Conservation (phyloP, 1,284 basidiomycete species). For the Coniferiporia sulphurascens region DNA sequence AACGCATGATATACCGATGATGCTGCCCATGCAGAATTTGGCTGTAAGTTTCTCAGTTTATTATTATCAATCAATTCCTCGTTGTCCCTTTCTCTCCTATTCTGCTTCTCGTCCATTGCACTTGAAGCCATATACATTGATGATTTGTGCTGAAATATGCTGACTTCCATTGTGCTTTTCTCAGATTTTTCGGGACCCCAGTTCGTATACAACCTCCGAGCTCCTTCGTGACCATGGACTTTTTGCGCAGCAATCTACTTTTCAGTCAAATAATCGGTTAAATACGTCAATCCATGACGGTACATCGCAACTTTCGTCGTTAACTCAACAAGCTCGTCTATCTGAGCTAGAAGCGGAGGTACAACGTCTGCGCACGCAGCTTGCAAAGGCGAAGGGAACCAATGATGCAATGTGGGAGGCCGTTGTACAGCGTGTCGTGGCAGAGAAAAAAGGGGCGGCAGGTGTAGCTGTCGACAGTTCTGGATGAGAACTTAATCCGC, state of each 20-base stretch:
- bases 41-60: conserved; percentile 11
- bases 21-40: conserved; percentile 47
- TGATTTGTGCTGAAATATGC: neutral
- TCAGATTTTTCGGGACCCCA: conserved; percentile 13
- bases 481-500: neutral
- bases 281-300: neutral
- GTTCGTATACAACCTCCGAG: conserved; percentile 44
- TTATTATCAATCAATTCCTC: conserved; percentile 27
- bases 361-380: conserved; percentile 53
- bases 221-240: conserved; percentile 56
- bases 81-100: conserved; percentile 19
- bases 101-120: conserved; percentile 6
- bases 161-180: neutral
- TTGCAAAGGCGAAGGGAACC: conserved; percentile 76
- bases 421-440: conserved; percentile 59
- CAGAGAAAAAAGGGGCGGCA: conserved; percentile 20
- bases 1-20: conserved; percentile 58
- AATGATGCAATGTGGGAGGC: conserved; percentile 91
- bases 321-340: conserved; percentile 49
- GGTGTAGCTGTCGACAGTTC: neutral
- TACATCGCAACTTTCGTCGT: conserved; percentile 25
- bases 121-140: conserved; percentile 13
- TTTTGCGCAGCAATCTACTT: conserved; percentile 44
- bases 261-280: neutral
- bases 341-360: conserved; percentile 73